Percentiles rank a stretch among this genome's conserved stretches.
Conservation (phyloP, 345 rosid species). For the Dipteronia dyeriana region DNA sequence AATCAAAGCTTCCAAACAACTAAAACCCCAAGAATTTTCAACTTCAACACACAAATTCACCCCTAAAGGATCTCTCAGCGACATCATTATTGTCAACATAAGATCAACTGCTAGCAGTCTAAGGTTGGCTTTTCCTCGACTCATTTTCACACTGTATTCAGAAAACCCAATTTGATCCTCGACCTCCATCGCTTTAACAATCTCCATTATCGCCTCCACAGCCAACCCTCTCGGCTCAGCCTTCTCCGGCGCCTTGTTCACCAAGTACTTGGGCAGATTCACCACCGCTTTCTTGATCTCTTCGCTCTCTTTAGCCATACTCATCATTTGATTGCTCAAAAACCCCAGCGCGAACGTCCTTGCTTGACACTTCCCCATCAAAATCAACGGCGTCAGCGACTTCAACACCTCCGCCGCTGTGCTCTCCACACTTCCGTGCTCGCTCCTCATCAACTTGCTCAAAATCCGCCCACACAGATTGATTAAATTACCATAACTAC, state of each 20-base stretch:
- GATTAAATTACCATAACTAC: slow-evolving; percentile 38
- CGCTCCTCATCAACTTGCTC: slow-evolving; percentile 50
- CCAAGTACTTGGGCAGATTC: slow-evolving; percentile 70
- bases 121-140: slow-evolving; percentile 66
- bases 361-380: slow-evolving; percentile 61
- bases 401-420: slow-evolving; percentile 73
- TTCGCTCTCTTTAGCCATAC: slow-evolving; percentile 34
- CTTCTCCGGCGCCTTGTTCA: slow-evolving; percentile 84
- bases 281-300: slow-evolving; percentile 56
- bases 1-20: slow-evolving; percentile 65
- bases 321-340: slow-evolving; percentile 43
- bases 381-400: slow-evolving; percentile 59
- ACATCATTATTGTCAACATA: slow-evolving; percentile 53
- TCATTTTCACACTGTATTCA: slow-evolving; percentile 64
- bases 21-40: slow-evolving; percentile 55
- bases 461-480: slow-evolving; percentile 59
- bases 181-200: slow-evolving; percentile 58
- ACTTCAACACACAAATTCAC: slow-evolving; percentile 28
- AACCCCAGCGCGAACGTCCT: slow-evolving; percentile 71
- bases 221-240: slow-evolving; percentile 81
- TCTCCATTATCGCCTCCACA: slow-evolving; percentile 77
- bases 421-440: slow-evolving; percentile 62
- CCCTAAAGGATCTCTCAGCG: slow-evolving; percentile 50
- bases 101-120: slow-evolving; percentile 85
- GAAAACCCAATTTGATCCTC: slow-evolving; percentile 55